Conservation (phyloP, 2,329 filamentous ascomycete species). For the Neofusicoccum kwambonambiense region DNA sequence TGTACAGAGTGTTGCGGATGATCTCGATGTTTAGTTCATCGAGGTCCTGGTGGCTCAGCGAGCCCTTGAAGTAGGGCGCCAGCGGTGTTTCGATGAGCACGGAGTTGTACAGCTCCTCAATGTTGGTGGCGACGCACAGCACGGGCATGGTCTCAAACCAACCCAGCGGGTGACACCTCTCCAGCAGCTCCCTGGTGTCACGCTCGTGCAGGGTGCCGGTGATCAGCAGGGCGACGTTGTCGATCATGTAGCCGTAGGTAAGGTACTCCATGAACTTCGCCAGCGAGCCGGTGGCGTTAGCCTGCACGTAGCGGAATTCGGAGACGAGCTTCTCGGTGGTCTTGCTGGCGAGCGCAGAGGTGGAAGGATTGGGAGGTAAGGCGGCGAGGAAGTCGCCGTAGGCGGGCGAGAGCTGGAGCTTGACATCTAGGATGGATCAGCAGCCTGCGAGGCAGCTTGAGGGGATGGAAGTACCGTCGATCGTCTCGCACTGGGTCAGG, state of each 20-base stretch:
- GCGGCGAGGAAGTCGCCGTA: constrained; percentile 96
- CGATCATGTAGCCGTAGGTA: constrained; percentile 99
- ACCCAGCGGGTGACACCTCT: constrained; percentile 92
- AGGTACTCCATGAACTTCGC: constrained; percentile 97
- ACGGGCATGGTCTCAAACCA: constrained; percentile 99
- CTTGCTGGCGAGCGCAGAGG: constrained; percentile 88
- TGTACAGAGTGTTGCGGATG: constrained; percentile 96
- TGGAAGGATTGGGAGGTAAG: constrained; percentile 94
- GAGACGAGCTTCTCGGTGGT: constrained; percentile 97
- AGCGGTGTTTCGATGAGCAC: constrained; percentile 95
- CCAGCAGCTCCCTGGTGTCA: constrained; percentile 91
- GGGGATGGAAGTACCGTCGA: constrained; percentile 68
- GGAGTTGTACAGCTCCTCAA: constrained; percentile 97
- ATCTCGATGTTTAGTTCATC: constrained; percentile 99
- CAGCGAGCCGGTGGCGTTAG: constrained; percentile 86
- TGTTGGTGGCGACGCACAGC: constrained; percentile 95
- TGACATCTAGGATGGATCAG: constrained; percentile 68
- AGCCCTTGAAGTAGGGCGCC: constrained; percentile 96
- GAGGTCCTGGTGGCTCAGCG: constrained; percentile 90
- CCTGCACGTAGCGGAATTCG: constrained; percentile 94
- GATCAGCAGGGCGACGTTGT: constrained; percentile 96
- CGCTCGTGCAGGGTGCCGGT: constrained; percentile 96
- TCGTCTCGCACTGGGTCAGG: constrained; percentile 94
- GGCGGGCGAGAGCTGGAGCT: constrained; percentile 92
- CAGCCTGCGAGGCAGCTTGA: background rate